phyloP scores from a whole-genome alignment of 192 early-diverging fungal genomes.

The Cladochytrium replicatum region DNA sequence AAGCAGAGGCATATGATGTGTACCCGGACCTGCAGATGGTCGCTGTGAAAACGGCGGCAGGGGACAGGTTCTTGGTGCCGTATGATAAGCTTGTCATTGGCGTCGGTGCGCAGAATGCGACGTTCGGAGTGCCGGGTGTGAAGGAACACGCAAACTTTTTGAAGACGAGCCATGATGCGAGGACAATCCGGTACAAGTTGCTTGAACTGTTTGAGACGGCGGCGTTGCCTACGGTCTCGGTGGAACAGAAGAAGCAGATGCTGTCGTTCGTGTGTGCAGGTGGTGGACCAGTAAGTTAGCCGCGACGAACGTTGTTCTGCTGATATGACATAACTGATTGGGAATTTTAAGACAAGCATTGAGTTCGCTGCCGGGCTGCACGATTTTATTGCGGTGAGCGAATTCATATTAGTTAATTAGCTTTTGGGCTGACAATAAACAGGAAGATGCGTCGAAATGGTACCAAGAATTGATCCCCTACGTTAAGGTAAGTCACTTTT shows the following conservation, averaged over 20 bases:
- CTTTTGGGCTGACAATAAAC: neutral
- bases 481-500: slow-evolving; percentile 69
- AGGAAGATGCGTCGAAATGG: slow-evolving; percentile 15
- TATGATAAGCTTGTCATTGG: slow-evolving; percentile 24
- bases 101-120: slow-evolving; percentile 39
- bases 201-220: slow-evolving; percentile 60
- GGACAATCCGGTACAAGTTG: slow-evolving; percentile 43
- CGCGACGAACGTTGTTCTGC: too few species aligned
- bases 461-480: slow-evolving; percentile 52
- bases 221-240: slow-evolving; percentile 44
- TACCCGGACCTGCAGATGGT: neutral
- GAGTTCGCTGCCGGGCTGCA: slow-evolving; percentile 69
- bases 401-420: neutral
- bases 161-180: slow-evolving; percentile 59
- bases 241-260: slow-evolving; percentile 47
- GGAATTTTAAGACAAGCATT: slow-evolving; percentile 45
- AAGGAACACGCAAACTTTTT: slow-evolving; percentile 48
- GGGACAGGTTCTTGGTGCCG: slow-evolving; percentile 16
- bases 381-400: too few species aligned
- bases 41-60: neutral
- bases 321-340: too few species aligned
- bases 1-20: slow-evolving; percentile 17
- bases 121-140: slow-evolving; percentile 53
- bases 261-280: slow-evolving; percentile 65
- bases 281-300: slow-evolving; percentile 63